Evolutionary conservation across 257 asterid genomes (phyloP).

Genomic region (Orobanche coerulescens): DNA sequence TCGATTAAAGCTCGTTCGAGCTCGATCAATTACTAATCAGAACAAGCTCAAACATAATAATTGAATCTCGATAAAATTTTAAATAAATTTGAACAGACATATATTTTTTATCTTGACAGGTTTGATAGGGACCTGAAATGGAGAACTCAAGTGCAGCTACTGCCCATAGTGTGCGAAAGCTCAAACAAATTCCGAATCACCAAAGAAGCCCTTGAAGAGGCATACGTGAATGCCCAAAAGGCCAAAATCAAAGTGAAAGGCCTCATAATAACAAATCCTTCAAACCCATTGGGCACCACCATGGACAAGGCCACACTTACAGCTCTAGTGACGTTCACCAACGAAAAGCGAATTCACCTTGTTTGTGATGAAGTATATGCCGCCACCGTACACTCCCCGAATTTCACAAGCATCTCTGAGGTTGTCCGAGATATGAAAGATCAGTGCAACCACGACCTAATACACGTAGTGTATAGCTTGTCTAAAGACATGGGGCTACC

Average conservation of each 20-base stretch:
- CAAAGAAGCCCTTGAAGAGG: constrained; percentile 43
- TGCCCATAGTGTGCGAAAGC: constrained; percentile 51
- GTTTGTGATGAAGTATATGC: constrained; percentile 77
- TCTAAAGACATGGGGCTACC: constrained; percentile 87
- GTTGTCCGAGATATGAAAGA: constrained; percentile 34
- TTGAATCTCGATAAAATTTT: too few relatives aligned
- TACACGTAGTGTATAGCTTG: constrained; percentile 57
- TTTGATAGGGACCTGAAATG: constrained; percentile 74
- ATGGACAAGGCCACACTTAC: constrained; percentile 33
- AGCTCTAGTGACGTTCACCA: constrained; percentile 39
- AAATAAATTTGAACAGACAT: too few relatives aligned
- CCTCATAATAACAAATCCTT: constrained; percentile 62
- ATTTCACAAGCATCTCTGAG: constrained; percentile 46
- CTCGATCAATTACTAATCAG: too few relatives aligned
- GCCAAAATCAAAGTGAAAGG: constrained; percentile 56
- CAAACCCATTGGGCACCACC: constrained; percentile 74
- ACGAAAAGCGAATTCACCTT: constrained; percentile 54
- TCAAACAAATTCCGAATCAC: constrained; percentile 55
- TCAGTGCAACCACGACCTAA: constrained; percentile 27
- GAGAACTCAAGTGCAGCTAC: constrained; percentile 62
- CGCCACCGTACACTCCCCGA: constrained; percentile 38
- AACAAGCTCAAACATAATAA: too few relatives aligned
- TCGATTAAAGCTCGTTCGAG: too few relatives aligned
- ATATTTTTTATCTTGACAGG: too few relatives aligned
- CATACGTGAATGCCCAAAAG: constrained; percentile 43